phyloP scores from a whole-genome alignment of 768 basidiomycete species.

The Pleurotus cornucopiae region DNA sequence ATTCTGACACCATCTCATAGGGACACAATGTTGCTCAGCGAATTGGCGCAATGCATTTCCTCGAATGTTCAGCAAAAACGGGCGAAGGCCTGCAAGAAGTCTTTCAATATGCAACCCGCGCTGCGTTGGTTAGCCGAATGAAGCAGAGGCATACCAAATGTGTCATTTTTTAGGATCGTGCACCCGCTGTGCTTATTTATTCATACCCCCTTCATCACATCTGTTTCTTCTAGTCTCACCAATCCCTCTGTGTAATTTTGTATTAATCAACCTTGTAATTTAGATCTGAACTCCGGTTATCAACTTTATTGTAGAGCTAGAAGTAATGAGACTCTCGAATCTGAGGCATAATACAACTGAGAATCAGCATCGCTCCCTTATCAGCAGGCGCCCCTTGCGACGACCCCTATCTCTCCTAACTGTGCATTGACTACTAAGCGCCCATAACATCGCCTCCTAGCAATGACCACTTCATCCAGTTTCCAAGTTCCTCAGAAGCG shows the following conservation, averaged over 20 bases:
- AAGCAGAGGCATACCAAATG: neutral
- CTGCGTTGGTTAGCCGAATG: neutral
- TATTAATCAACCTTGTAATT: too few relatives aligned
- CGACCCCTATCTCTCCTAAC: too few relatives aligned
- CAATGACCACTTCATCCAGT: neutral
- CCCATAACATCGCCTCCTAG: neutral
- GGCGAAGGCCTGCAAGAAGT: slow-evolving; percentile 72
- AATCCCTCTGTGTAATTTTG: too few relatives aligned
- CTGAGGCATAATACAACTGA: too few relatives aligned
- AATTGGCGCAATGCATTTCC: slow-evolving; percentile 37
- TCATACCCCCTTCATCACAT: too few relatives aligned
- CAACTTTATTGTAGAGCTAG: too few relatives aligned
- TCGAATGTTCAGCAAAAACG: slow-evolving; percentile 77
- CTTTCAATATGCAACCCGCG: slow-evolving; percentile 31
- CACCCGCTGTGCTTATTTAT: too few relatives aligned
- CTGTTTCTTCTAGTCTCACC: too few relatives aligned
- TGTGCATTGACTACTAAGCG: neutral
- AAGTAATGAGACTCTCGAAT: too few relatives aligned
- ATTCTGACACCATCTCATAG: slow-evolving; percentile 1
- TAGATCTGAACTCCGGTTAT: too few relatives aligned
- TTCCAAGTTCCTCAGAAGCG: slow-evolving; percentile 61
- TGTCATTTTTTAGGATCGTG: neutral
- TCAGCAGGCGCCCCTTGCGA: too few relatives aligned
- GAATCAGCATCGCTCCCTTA: too few relatives aligned
- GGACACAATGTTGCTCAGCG: slow-evolving; percentile 9